Percentiles rank a stretch among this genome's conserved stretches.
Evolutionary conservation across 2,329 filamentous ascomycete genomes (phyloP).

Genomic region (Curvularia sp.): DNA sequence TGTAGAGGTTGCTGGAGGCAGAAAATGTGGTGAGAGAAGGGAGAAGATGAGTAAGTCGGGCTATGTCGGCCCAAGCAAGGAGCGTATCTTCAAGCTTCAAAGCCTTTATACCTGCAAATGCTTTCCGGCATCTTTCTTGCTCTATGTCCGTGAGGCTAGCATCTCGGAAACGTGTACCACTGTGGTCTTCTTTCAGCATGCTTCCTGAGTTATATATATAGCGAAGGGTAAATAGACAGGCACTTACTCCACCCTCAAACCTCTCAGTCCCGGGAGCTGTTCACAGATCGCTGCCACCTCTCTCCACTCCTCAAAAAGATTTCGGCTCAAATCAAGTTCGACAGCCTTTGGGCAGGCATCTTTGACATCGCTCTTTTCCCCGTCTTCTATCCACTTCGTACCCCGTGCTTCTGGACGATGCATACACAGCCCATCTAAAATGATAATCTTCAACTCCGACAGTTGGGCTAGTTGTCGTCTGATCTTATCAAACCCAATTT

Average conservation of each 20-base stretch:
- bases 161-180: slow-evolving; percentile 74
- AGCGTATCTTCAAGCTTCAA: slow-evolving; percentile 60
- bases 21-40: slow-evolving; percentile 62
- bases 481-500: slow-evolving; percentile 95
- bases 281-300: slow-evolving; percentile 75
- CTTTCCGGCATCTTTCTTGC: slow-evolving; percentile 29
- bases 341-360: slow-evolving; percentile 64
- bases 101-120: slow-evolving; percentile 51
- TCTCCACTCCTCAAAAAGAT: slow-evolving; percentile 73
- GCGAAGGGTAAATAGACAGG: not conserved
- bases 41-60: slow-evolving; percentile 60
- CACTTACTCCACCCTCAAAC: slow-evolving; percentile 74
- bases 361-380: slow-evolving; percentile 58
- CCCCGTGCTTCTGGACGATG: slow-evolving; percentile 44
- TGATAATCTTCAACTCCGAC: slow-evolving; percentile 77
- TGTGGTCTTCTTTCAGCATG: slow-evolving; percentile 44
- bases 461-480: slow-evolving; percentile 78
- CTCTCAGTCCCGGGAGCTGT: slow-evolving; percentile 70
- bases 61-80: slow-evolving; percentile 50
- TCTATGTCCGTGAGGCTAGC: slow-evolving; percentile 37
- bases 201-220: slow-evolving; percentile 2
- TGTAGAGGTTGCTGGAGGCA: slow-evolving; percentile 50
- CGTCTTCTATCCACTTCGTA: slow-evolving; percentile 35
- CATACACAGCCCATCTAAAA: slow-evolving; percentile 80
- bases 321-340: slow-evolving; percentile 85